Evolutionary conservation across 331 rosid species (phyloP).

Genomic region (Phaseolus coccineus): DNA sequence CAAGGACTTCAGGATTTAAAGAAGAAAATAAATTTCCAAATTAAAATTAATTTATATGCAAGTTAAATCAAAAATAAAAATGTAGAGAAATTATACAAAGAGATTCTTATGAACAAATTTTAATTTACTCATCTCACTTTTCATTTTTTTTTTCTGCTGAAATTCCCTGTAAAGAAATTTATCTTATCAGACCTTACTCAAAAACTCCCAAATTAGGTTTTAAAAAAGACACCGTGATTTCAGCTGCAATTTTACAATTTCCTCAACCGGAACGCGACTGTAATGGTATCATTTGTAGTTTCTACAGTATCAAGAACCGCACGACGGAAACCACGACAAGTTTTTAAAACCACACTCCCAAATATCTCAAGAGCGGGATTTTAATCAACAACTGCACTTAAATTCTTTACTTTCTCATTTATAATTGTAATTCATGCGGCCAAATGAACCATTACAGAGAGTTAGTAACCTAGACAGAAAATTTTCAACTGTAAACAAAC

Average conservation of each 20-base stretch:
- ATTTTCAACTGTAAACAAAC: neutral
- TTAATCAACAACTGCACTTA: slow-evolving; percentile 15
- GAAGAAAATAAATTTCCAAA: too few species aligned
- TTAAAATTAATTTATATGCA: too few species aligned
- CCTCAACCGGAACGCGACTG: too few species aligned
- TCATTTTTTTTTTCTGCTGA: too few species aligned
- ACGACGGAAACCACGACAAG: neutral
- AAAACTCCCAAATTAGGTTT: neutral
- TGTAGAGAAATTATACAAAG: too few species aligned
- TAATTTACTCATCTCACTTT: too few species aligned
- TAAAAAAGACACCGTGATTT: neutral
- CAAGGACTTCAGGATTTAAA: too few species aligned
- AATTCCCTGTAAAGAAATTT: too few species aligned
- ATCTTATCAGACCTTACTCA: neutral
- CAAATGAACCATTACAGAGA: neutral
- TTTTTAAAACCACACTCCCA: neutral
- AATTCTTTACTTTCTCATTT: neutral
- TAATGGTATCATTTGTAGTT: neutral
- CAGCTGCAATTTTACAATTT: neutral
- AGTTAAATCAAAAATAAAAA: too few species aligned
- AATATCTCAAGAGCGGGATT: neutral
- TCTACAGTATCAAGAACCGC: neutral
- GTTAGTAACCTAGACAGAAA: neutral
- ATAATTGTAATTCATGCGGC: neutral
- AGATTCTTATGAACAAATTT: too few species aligned